Evolutionary conservation across 2,329 filamentous ascomycete genomes (phyloP).

Genomic region (Penicillium hordei): DNA sequence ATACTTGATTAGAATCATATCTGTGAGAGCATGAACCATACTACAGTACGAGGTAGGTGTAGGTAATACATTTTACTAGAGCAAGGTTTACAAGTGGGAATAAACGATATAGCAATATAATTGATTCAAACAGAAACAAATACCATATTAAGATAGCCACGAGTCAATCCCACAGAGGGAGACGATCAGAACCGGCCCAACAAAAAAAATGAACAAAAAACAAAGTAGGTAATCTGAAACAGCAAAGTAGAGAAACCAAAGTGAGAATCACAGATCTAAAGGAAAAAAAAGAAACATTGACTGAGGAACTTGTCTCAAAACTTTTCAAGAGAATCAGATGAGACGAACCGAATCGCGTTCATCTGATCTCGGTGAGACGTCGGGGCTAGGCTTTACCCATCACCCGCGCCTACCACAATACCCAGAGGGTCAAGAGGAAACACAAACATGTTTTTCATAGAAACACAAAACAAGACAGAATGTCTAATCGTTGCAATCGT

Average conservation of each 20-base stretch:
- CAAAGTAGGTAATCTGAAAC: not conserved
- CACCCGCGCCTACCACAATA: constrained; percentile 38
- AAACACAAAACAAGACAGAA: not conserved
- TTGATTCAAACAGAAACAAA: constrained; percentile 13
- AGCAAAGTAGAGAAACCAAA: constrained; percentile 7
- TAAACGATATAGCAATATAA: not conserved
- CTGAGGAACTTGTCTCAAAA: constrained; percentile 24
- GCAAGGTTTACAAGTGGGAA: not conserved
- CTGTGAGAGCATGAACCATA: too few relatives aligned
- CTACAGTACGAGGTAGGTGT: too few relatives aligned
- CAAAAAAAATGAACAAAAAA: constrained; percentile 16
- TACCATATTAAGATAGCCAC: constrained; percentile 40
- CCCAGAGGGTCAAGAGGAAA: constrained; percentile 23
- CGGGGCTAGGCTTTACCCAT: constrained; percentile 33
- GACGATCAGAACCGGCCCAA: constrained; percentile 53
- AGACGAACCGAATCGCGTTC: constrained; percentile 21
- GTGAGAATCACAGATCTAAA: not conserved
- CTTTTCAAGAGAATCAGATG: constrained; percentile 32
- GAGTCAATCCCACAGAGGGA: constrained; percentile 51
- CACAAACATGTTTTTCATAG: not conserved
- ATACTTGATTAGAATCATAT: too few relatives aligned
- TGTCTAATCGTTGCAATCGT: not conserved
- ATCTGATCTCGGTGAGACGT: constrained; percentile 26
- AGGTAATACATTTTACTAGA: not conserved
- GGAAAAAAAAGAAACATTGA: constrained; percentile 12